Evolutionary conservation across 2,329 filamentous ascomycete genomes (phyloP).

Genomic region (Plectosphaerella plurivora): DNA sequence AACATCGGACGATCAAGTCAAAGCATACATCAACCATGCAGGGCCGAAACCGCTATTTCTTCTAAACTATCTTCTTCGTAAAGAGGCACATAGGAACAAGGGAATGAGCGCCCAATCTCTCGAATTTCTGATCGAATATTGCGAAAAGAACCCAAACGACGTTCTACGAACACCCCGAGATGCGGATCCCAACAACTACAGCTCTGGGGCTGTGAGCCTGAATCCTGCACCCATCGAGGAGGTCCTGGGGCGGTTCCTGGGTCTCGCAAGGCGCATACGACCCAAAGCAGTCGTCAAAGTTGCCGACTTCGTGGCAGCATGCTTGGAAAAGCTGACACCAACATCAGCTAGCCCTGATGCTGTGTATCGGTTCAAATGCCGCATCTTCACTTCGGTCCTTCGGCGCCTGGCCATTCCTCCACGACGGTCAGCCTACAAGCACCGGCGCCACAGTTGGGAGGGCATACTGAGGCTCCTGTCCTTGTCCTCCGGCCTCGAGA

Average conservation of each 20-base stretch:
- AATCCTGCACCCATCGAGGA: not conserved
- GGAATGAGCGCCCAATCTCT: conserved; percentile 2
- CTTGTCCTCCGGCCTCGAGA: conserved; percentile 42
- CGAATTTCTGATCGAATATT: conserved; percentile 6
- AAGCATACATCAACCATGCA: conserved; percentile 1
- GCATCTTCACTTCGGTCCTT: conserved; percentile 30
- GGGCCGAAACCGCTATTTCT: conserved; percentile 9
- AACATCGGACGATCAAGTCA: conserved; percentile 5
- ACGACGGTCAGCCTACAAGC: conserved; percentile 21
- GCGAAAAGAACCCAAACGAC: not conserved
- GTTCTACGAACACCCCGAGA: not conserved
- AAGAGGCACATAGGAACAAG: not conserved
- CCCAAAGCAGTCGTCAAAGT: conserved; percentile 21
- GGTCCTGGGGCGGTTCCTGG: not conserved
- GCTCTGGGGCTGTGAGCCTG: no score
- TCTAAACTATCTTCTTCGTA: conserved; percentile 5
- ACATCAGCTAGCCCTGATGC: conserved; percentile 1
- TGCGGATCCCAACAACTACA: not conserved
- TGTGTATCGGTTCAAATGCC: conserved; percentile 20
- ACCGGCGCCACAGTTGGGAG: conserved; percentile 49
- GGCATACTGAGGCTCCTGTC: conserved; percentile 51
- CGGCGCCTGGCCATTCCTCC: conserved; percentile 25
- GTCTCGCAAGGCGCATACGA: conserved; percentile 14
- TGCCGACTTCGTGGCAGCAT: conserved; percentile 21
- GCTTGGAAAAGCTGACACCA: conserved; percentile 17